Evolutionary conservation across 179 eudicot species (phyloP).

Genomic region (Drosera spatulata): DNA sequence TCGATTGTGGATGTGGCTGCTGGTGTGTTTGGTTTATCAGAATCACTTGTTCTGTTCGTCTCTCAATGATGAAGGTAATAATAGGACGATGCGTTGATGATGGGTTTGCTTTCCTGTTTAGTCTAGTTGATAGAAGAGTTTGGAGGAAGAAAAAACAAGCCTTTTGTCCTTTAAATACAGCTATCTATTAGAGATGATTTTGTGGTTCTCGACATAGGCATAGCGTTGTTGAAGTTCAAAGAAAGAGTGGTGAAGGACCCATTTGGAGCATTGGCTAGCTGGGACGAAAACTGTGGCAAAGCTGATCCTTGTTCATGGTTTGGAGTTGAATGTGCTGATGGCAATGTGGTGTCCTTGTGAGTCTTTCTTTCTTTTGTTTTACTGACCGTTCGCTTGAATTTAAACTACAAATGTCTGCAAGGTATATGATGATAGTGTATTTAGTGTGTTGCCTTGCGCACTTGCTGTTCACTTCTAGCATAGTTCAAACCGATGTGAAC

Average conservation of each 20-base stretch:
- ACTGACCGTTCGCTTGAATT: too few relatives aligned
- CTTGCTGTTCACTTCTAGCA: too few relatives aligned
- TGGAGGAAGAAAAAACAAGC: not conserved
- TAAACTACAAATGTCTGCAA: too few relatives aligned
- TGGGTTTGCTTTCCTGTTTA: not conserved
- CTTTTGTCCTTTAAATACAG: not conserved
- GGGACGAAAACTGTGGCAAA: constrained; percentile 45
- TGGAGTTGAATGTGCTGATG: constrained; percentile 59
- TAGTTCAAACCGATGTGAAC: too few relatives aligned
- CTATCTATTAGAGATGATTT: constrained; percentile 4
- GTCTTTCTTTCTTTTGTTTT: constrained; percentile 11
- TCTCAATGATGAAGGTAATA: constrained; percentile 69
- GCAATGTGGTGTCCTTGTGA: constrained; percentile 63
- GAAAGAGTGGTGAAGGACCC: constrained; percentile 64
- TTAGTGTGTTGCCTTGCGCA: too few relatives aligned
- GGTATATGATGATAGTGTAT: too few relatives aligned
- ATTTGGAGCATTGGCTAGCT: constrained; percentile 53
- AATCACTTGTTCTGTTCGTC: constrained; percentile 27
- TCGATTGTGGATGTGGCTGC: constrained; percentile 8
- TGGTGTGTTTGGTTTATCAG: constrained; percentile 18
- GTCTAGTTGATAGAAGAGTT: not conserved
- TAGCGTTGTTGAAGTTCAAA: constrained; percentile 45
- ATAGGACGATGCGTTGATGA: not conserved
- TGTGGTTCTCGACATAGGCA: constrained; percentile 32
- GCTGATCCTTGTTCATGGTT: constrained; percentile 65